Percentiles rank a stretch among this genome's conserved stretches.
Conservation (phyloP, 805 yeast genomes). For the Myxozyma geophila region DNA sequence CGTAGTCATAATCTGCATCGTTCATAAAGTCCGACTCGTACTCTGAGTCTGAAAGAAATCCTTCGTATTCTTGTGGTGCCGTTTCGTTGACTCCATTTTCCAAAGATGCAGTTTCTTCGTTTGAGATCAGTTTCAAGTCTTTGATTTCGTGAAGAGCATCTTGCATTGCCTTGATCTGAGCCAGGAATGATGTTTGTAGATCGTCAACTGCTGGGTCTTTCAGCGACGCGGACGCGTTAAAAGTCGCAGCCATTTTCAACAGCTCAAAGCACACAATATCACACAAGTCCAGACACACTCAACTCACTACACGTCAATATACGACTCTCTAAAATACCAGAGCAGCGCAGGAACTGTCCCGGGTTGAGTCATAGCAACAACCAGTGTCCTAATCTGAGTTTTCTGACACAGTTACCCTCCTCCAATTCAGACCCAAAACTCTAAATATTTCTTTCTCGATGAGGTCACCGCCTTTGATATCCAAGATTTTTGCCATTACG, state of each 20-base stretch:
- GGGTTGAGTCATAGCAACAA: neutral
- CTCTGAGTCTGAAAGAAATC: slow-evolving; percentile 28
- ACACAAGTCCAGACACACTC: neutral
- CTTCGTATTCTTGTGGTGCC: slow-evolving; percentile 6
- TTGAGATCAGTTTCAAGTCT: neutral
- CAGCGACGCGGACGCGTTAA: neutral
- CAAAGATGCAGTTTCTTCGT: neutral
- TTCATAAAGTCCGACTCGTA: slow-evolving; percentile 9
- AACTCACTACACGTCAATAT: neutral
- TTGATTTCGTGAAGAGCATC: slow-evolving; percentile 10
- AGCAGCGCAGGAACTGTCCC: neutral
- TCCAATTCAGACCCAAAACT: neutral
- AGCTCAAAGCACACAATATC: neutral
- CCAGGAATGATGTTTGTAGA: slow-evolving; percentile 13
- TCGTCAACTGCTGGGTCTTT: neutral
- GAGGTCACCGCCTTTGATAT: too few relatives aligned
- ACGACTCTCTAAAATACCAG: neutral
- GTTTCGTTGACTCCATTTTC: slow-evolving; percentile 1
- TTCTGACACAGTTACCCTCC: slow-evolving; percentile 3
- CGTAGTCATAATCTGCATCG: slow-evolving; percentile 9
- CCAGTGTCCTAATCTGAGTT: neutral
- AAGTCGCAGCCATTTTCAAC: neutral
- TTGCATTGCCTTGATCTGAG: slow-evolving; percentile 20
- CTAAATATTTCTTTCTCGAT: neutral
- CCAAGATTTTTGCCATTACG: slow-evolving; percentile 5